Conservation (phyloP, 768 basidiomycete genomes). For the Suillus sp. region DNA sequence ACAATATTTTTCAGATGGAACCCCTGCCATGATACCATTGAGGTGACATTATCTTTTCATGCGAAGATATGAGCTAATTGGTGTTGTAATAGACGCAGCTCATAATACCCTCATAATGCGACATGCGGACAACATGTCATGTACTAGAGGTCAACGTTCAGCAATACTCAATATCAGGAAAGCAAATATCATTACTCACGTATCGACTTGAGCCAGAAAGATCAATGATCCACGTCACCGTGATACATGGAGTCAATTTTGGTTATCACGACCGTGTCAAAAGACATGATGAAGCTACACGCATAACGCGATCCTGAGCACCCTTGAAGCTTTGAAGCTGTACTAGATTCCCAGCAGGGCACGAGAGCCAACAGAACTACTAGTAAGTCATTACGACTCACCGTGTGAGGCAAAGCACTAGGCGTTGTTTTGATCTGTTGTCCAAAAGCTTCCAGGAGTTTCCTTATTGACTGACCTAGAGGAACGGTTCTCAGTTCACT, state of each 20-base stretch:
- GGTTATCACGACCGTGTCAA: not conserved
- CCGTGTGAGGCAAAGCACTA: not conserved
- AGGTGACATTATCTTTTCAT: not conserved
- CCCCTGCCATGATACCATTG: not conserved
- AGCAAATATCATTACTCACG: not conserved
- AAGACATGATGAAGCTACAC: not conserved
- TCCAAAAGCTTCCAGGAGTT: slow-evolving; percentile 14
- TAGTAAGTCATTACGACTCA: too few relatives aligned
- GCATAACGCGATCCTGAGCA: not conserved
- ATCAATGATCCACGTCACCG: not conserved
- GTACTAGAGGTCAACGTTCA: not conserved
- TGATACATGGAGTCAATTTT: not conserved
- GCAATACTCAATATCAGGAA: not conserved
- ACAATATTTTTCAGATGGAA: not conserved
- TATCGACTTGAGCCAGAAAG: too few relatives aligned
- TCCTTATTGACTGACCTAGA: not conserved
- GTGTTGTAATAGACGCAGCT: not conserved
- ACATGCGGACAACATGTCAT: not conserved
- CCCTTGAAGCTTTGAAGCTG: too few relatives aligned
- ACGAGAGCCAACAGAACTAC: too few relatives aligned
- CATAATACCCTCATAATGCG: not conserved
- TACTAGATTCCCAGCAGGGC: too few relatives aligned
- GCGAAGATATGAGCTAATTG: not conserved
- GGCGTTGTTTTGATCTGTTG: slow-evolving; percentile 24
- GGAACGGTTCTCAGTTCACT: too few relatives aligned